A percentile compares a stretch with the other conserved stretches of the same genome.
phyloP scores from a whole-genome alignment of 2,329 filamentous ascomycete species.

The Fusarium continuum region DNA sequence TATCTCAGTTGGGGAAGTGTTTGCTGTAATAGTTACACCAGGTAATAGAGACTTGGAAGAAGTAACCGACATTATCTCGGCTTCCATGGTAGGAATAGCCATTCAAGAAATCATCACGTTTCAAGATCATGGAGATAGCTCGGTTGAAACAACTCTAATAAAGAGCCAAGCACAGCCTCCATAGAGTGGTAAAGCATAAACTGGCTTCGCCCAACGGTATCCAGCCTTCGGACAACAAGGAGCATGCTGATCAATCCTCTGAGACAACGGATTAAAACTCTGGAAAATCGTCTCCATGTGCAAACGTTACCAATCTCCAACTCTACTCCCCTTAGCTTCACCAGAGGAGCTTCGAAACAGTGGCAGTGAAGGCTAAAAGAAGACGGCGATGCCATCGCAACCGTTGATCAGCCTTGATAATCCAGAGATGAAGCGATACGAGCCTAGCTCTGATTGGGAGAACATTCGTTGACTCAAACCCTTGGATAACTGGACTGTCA shows the following conservation, averaged over 20 bases:
- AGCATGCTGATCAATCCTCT: background rate
- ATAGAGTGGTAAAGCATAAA: background rate
- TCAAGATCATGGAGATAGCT: too few species aligned
- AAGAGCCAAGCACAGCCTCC: background rate
- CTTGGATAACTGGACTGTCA: constrained; percentile 53
- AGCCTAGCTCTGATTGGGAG: constrained; percentile 47
- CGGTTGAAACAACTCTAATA: background rate
- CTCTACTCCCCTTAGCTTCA: background rate
- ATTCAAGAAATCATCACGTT: too few species aligned
- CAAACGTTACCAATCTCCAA: background rate
- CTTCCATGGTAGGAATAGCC: too few species aligned
- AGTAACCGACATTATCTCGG: too few species aligned
- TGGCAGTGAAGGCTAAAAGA: background rate
- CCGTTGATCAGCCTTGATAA: constrained; percentile 44
- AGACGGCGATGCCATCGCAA: constrained; percentile 43
- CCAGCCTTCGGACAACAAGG: background rate
- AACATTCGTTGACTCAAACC: constrained; percentile 58
- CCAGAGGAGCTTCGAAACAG: background rate
- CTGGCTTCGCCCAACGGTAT: background rate
- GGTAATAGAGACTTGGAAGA: too few species aligned
- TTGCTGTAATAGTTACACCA: too few species aligned
- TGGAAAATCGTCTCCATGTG: background rate
- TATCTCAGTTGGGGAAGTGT: too few species aligned
- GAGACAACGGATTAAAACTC: background rate
- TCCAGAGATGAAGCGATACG: background rate